These are phyloP conservation scores for Cladophialophora immunda DNA, from an alignment of 2,329 filamentous ascomycete genomes.

Conservation along the genomic window DNA sequence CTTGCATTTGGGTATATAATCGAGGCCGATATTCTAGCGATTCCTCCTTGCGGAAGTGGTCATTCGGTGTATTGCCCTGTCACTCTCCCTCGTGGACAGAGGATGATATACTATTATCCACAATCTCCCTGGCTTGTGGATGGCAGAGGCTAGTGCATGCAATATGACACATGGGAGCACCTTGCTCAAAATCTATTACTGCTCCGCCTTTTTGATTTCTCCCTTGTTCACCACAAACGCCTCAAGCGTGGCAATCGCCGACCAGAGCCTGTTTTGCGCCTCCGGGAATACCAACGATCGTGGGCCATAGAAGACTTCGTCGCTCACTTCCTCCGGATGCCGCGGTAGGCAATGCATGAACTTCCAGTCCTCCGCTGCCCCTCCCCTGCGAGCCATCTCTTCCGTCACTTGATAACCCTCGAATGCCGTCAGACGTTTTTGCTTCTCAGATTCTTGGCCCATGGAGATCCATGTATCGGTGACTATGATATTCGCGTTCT, in stretches of 20 bases:
- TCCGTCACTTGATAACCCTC: slow-evolving; percentile 90
- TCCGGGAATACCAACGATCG: slow-evolving; percentile 91
- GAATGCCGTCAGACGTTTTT: slow-evolving; percentile 81
- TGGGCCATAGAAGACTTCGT: slow-evolving; percentile 91
- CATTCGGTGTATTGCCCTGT: neutral
- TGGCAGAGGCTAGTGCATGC: neutral
- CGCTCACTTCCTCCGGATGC: slow-evolving; percentile 89
- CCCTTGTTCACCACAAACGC: slow-evolving; percentile 96
- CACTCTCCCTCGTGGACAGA: neutral
- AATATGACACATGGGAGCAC: neutral
- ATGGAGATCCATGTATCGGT: slow-evolving; percentile 99
- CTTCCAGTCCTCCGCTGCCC: slow-evolving; percentile 88
- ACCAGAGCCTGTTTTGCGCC: slow-evolving; percentile 93
- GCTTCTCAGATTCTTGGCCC: slow-evolving; percentile 89
- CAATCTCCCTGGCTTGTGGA: neutral
- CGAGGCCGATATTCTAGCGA: neutral
- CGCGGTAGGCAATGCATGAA: slow-evolving; percentile 99
- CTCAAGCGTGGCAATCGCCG: slow-evolving; percentile 85
- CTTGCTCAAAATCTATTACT: neutral
- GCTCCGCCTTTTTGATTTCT: slow-evolving; percentile 60
- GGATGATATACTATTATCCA: neutral
- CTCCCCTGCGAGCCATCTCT: slow-evolving; percentile 81
- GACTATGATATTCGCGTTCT: slow-evolving; percentile 85
- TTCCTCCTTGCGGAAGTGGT: neutral
- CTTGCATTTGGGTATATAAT: neutral